Conservation (phyloP, 2,329 filamentous ascomycete species). For the Lachnellula hyalina region DNA sequence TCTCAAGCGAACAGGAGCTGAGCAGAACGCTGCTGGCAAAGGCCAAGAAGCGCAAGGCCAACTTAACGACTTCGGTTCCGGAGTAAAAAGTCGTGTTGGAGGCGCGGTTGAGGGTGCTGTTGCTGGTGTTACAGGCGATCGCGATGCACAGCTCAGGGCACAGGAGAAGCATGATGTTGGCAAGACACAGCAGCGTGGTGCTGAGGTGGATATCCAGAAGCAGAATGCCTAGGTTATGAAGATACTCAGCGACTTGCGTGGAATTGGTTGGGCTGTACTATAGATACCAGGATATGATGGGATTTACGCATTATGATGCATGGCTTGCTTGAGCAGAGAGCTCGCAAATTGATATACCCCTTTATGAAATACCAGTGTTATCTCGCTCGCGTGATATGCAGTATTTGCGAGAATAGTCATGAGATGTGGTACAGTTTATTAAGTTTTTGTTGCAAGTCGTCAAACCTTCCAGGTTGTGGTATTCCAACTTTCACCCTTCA, state of each 20-base stretch:
- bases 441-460: no score
- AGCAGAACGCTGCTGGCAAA: slow-evolving; percentile 78
- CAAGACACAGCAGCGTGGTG: slow-evolving; percentile 79
- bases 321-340: not conserved
- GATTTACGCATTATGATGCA: not conserved
- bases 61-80: slow-evolving; percentile 65
- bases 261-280: not conserved
- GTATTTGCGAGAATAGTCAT: no score
- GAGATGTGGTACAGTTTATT: no score
- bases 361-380: not conserved
- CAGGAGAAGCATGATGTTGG: slow-evolving; percentile 68
- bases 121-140: slow-evolving; percentile 69
- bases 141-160: slow-evolving; percentile 57
- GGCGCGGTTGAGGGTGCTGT: slow-evolving; percentile 68
- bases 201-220: slow-evolving; percentile 76
- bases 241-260: not conserved
- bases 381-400: no score
- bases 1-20: slow-evolving; percentile 66
- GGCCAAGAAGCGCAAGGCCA: slow-evolving; percentile 79
- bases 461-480: no score
- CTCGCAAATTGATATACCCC: not conserved
- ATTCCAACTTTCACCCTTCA: no score
- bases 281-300: not conserved
- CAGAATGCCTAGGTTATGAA: slow-evolving; percentile 18
- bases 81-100: slow-evolving; percentile 59